Evolutionary conservation across 129 eudicot genomes (phyloP).

Genomic region (Scalesia atractyloides): DNA sequence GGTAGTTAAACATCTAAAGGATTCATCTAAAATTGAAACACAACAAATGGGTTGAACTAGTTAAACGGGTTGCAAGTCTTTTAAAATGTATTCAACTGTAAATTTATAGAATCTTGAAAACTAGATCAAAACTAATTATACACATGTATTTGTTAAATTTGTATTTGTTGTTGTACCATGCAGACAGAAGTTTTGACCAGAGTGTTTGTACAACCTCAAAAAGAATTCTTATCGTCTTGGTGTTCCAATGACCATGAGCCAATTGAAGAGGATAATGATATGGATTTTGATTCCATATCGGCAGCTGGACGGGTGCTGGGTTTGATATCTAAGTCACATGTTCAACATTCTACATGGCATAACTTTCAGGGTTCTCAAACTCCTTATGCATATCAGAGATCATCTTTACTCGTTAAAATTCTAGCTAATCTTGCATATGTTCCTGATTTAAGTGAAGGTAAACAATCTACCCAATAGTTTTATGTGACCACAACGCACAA

Average conservation of each 20-base stretch:
- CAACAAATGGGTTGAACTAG: background rate
- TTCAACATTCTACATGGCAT: slow-evolving; percentile 31
- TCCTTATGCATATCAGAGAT: slow-evolving; percentile 74
- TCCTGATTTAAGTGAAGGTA: slow-evolving; percentile 69
- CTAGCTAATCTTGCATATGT: slow-evolving; percentile 72
- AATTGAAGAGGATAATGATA: slow-evolving; percentile 60
- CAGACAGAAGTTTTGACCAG: slow-evolving; percentile 67
- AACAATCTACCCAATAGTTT: slow-evolving; percentile 1
- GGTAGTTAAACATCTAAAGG: too few species aligned
- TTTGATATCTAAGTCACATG: slow-evolving; percentile 31
- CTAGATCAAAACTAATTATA: background rate
- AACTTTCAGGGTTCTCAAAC: slow-evolving; percentile 45
- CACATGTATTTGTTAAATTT: background rate
- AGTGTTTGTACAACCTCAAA: slow-evolving; percentile 54
- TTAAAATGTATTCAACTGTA: background rate
- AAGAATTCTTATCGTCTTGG: slow-evolving; percentile 72
- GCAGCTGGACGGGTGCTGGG: slow-evolving; percentile 56
- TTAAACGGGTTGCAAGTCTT: background rate
- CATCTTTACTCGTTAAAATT: slow-evolving; percentile 74
- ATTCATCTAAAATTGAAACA: background rate
- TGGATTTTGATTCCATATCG: slow-evolving; percentile 62
- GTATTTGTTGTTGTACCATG: background rate
- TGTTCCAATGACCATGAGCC: slow-evolving; percentile 65
- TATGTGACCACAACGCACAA: background rate
- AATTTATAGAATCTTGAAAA: background rate